Conservation (phyloP, 371 early-diverging fungal species). For the Actinomortierella wolfii region DNA sequence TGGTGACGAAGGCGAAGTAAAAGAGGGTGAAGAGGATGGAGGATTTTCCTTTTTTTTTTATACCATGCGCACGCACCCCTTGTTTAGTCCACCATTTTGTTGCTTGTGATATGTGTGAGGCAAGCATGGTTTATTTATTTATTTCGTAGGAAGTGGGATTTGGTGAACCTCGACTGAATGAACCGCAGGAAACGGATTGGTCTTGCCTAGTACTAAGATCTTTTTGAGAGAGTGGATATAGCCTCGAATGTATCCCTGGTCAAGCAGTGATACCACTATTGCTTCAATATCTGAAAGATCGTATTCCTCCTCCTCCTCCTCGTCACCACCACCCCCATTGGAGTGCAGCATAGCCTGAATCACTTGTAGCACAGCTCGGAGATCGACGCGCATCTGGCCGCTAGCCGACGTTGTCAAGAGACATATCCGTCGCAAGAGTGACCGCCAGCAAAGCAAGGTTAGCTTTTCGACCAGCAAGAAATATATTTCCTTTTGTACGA, state of each 20-base stretch:
- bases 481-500: conserved; percentile 31
- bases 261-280: conserved; percentile 30
- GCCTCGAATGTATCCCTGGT: conserved; percentile 44
- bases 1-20: no score
- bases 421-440: conserved; percentile 22
- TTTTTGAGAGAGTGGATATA: conserved; percentile 39
- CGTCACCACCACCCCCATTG: no score
- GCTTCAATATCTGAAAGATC: conserved; percentile 35
- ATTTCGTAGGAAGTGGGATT: no score
- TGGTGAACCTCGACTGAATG: conserved; percentile 15
- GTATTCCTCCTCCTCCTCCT: conserved; percentile 7
- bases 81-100: no score
- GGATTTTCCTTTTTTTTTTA: no score
- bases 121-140: no score
- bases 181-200: conserved; percentile 28
- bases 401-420: conserved; percentile 8
- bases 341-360: conserved; percentile 10
- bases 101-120: no score
- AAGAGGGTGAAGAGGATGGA: no score
- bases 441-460: conserved; percentile 31
- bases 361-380: conserved; percentile 14
- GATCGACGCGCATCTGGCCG: conserved; percentile 16
- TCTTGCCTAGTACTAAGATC: conserved; percentile 31
- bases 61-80: no score
- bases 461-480: conserved; percentile 37